These are phyloP conservation scores for Trypanosoma avium DNA, from an alignment of 208 protist species.

Conservation along the genomic window DNA sequence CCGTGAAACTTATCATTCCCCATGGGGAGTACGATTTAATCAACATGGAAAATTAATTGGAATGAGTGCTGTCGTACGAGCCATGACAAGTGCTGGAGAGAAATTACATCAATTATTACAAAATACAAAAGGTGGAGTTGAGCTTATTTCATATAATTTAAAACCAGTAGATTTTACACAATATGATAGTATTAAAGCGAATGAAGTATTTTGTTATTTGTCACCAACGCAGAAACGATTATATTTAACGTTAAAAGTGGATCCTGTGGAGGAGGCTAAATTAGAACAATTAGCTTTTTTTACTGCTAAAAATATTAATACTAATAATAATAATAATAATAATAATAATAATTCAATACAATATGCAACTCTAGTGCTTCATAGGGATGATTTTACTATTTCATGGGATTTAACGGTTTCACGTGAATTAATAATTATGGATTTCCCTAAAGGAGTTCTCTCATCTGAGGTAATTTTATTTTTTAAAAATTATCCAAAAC, in stretches of 20 bases:
- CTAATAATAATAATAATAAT: not conserved
- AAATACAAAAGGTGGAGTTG: slow-evolving; percentile 6
- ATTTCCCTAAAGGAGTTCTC: slow-evolving; percentile 9
- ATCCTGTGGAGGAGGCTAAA: not conserved
- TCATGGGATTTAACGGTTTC: slow-evolving; percentile 22
- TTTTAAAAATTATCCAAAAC: slow-evolving; percentile 7
- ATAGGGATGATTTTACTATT: slow-evolving; percentile 5
- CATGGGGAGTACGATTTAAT: slow-evolving; percentile 26
- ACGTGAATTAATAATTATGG: slow-evolving; percentile 8
- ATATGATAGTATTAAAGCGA: not conserved
- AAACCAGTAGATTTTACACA: slow-evolving; percentile 10
- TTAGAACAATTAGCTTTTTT: slow-evolving; percentile 27
- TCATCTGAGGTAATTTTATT: slow-evolving; percentile 8
- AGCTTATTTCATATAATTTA: slow-evolving; percentile 7
- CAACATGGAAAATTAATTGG: slow-evolving; percentile 7
- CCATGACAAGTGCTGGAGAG: slow-evolving; percentile 4
- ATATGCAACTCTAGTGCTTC: slow-evolving; percentile 22
- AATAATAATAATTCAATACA: not conserved
- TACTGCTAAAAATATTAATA: not conserved
- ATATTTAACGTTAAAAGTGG: not conserved
- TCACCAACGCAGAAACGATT: slow-evolving; percentile 6
- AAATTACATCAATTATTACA: slow-evolving; percentile 7
- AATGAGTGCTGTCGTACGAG: slow-evolving; percentile 19
- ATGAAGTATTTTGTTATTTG: not conserved
- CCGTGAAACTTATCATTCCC: not conserved